Evolutionary conservation across 257 asterid genomes (phyloP).

Genomic region (Nicotiana attenuata): DNA sequence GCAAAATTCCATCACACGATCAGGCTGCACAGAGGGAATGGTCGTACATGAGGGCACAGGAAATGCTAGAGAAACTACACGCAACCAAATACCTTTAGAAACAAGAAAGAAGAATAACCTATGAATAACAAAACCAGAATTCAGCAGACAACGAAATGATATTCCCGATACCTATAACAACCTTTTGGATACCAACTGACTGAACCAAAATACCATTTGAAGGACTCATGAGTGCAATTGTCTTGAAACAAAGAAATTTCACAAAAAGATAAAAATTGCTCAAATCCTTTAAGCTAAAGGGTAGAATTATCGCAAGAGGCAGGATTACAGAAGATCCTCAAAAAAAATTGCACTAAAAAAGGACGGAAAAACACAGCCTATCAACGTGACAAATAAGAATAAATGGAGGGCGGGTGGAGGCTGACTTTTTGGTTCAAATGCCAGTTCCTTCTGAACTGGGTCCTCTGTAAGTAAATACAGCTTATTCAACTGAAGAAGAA

Average conservation of each 20-base stretch:
- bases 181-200: neutral
- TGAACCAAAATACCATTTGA: neutral
- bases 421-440: slow-evolving; percentile 4
- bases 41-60: neutral
- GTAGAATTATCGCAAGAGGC: neutral
- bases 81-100: neutral
- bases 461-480: neutral
- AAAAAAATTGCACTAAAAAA: neutral
- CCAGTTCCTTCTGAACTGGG: neutral
- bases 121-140: neutral
- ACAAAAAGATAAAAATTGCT: neutral
- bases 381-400: neutral
- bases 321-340: neutral
- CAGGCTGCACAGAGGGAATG: slow-evolving; percentile 64
- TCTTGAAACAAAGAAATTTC: neutral
- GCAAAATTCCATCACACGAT: slow-evolving; percentile 97
- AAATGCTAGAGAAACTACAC: slow-evolving; percentile 3
- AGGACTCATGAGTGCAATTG: neutral
- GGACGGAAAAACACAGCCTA: neutral
- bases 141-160: neutral
- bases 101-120: neutral
- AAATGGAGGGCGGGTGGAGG: neutral
- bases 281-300: neutral
- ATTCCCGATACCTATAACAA: neutral
- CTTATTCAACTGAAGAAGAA: neutral